Base-by-base conservation (phyloP, 768 basidiomycete species). In the Lactifluus pinguis region DNA sequence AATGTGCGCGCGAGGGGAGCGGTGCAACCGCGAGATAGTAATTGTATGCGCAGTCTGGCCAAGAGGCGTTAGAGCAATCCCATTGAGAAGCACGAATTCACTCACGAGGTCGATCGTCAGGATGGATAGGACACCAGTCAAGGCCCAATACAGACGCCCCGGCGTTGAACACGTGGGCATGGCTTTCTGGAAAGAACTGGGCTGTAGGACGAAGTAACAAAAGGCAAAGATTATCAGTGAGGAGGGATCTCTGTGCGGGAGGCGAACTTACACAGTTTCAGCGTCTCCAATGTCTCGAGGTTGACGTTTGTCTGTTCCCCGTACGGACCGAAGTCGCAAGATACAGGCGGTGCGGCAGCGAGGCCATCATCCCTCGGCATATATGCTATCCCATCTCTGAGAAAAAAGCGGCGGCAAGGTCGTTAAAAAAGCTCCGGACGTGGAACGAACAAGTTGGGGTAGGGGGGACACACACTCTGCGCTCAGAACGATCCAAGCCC, bases 121-220 rank as follows among this genome's bases (percentile, higher is more conserved):
- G 72, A 62, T 87, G 79, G 25, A 86, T 83, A 3, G 97, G 95
- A 71, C 93, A 94, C 95, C 95, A 98, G 65, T 95, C 92, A 39
- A 95, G 68, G 2, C 85, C 91, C 85, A 89, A 92, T n/a, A 91
- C 87, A 0, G 92, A 88, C 3, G 86, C 89, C 6, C 97, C 97
- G 0, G 89, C 87, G 63, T 87, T 90, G 72, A 98, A 87, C 1
- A 95, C 75, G 62, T 87, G 80, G 0, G 87, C 79, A 32, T 77
- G 76, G 65, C 81, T 84, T 42, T 79, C 80, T 2, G 82, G 75
- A 11, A 85, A 72, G 64, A 80, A 81, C 10, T 83, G 75, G 42
- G 83, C 92, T 94, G 66, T 36, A 25, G 25, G 21, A 30, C 8
- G 9, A n/a, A 47, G 39, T 7, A 39, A 53, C 25, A 11, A 25